Conservation (phyloP, 2,329 filamentous ascomycete genomes). For the Microsporum canis region DNA sequence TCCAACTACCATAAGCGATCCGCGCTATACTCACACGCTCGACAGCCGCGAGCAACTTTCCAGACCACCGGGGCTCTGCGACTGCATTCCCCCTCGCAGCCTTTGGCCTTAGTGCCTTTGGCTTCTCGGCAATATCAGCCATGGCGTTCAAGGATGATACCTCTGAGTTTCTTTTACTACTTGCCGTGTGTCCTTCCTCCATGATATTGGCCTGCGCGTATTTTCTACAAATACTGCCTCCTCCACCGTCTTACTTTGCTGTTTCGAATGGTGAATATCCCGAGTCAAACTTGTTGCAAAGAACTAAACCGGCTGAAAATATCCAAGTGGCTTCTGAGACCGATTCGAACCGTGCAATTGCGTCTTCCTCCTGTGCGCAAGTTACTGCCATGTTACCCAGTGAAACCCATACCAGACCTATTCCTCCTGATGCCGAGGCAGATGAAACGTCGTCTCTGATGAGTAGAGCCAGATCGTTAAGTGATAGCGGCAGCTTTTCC, state of each 20-base stretch:
- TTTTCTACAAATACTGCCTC: conserved; percentile 66
- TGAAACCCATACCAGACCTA: conserved; percentile 16
- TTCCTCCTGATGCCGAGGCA: conserved; percentile 27
- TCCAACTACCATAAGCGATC: neutral
- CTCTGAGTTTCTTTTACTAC: conserved; percentile 64
- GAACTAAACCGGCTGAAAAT: conserved; percentile 23
- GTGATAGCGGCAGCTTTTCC: conserved; percentile 17
- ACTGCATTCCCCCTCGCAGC: conserved; percentile 87
- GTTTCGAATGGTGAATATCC: conserved; percentile 29
- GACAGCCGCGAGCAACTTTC: conserved; percentile 76
- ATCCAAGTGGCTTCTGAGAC: conserved; percentile 23
- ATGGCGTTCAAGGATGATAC: conserved; percentile 75
- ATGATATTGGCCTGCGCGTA: conserved; percentile 70
- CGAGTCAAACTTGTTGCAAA: conserved; percentile 24
- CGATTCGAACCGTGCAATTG: conserved; percentile 27
- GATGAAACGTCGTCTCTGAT: conserved; percentile 76
- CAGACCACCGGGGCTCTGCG: conserved; percentile 78
- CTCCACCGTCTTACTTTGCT: conserved; percentile 36
- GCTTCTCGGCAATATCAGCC: conserved; percentile 73
- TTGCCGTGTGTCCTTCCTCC: conserved; percentile 66
- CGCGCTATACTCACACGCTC: neutral
- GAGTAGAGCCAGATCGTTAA: conserved; percentile 47
- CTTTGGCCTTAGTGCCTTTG: conserved; percentile 90
- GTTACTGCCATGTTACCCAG: conserved; percentile 10
- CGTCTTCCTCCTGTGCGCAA: conserved; percentile 20